Evolutionary conservation across 768 basidiomycete genomes (phyloP), one percentile per base, ranked within the genome.

Genomic region (Leucogyrophana mollusca): DNA sequence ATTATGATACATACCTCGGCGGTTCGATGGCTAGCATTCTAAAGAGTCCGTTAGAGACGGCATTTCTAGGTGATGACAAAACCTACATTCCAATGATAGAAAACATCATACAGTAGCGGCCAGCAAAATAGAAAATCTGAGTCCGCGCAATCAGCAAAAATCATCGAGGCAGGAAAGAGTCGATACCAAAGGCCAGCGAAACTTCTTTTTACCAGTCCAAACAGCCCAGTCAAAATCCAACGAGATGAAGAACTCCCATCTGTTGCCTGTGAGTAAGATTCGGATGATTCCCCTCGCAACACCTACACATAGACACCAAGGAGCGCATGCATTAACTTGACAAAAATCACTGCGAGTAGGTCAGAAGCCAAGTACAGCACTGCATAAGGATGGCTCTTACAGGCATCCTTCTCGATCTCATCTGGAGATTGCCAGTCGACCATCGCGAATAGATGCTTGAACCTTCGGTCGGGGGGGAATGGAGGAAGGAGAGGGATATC

Each of bases 21-120:
- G 65, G 62, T 34, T 74, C 70, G 17, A 74, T 46, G 11, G 73
- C 72, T 40, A 72, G 55, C 34, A 60, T 56, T 16, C 63, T 67
- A 13, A 6, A 45, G 11, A 35, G 40, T 58, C 20, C 48, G 38
- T 24, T 18, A 34, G 3, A 32, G 23, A 33, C 20, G 35, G 23
- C 21, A 34, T 13, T 17, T 20, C 25, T 18, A 34, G 13, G 42
- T 30, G 6, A 16, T 13, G 14, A 41, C 16, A n/a, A 17, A 4
- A 53, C 72, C 51, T 49, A 74, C 76, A 77, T 74, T 48, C 75
- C 75, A 16, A 77, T 65, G 55, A 76, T 57, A 8, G 75, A 70
- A 38, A 69, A 69, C 13, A 77, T 56, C 32, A 77, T 54, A 27
- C 66, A 46, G 59, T 77, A 77, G 46, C 75, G 72, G 3, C 69